These are phyloP conservation scores for Penicilliopsis zonata DNA, from an alignment of 495 filamentous ascomycete species.

Conservation along the genomic window DNA sequence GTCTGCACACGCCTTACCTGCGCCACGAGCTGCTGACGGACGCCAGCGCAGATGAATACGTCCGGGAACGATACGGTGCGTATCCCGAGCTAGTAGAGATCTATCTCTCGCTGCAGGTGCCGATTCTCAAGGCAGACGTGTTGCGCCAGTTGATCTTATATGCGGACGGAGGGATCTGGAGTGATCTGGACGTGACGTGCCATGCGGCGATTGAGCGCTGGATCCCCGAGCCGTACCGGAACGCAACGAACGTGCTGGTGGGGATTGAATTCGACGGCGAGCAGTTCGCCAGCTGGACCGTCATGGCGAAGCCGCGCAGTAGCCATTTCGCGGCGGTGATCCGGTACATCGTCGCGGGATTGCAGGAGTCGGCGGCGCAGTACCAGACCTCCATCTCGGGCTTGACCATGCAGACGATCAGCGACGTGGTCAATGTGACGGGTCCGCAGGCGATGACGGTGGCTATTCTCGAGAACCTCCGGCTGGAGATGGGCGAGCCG, in stretches of 20 bases:
- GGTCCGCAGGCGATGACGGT: slow-evolving; percentile 28
- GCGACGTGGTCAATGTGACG: slow-evolving; percentile 27
- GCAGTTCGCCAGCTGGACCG: slow-evolving; percentile 31
- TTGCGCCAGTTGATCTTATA: slow-evolving; percentile 47
- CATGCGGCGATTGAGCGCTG: slow-evolving; percentile 35
- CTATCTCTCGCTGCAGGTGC: slow-evolving; percentile 27
- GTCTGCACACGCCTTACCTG: slow-evolving; percentile 10
- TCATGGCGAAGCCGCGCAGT: slow-evolving; percentile 18
- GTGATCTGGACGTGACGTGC: slow-evolving; percentile 46
- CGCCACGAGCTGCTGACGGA: slow-evolving; percentile 25
- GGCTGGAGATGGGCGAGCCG: slow-evolving; percentile 5
- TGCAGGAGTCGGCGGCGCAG: slow-evolving; percentile 14
- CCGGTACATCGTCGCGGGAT: slow-evolving; percentile 13
- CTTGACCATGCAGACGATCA: slow-evolving; percentile 16
- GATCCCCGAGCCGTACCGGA: slow-evolving; percentile 36
- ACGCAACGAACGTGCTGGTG: slow-evolving; percentile 24
- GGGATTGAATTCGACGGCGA: slow-evolving; percentile 31
- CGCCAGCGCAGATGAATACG: slow-evolving; percentile 12
- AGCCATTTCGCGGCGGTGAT: slow-evolving; percentile 21
- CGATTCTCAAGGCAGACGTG: slow-evolving; percentile 42
- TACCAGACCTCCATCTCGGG: slow-evolving; percentile 14
- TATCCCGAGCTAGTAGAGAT: slow-evolving; percentile 26
- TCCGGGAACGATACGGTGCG: slow-evolving; percentile 15
- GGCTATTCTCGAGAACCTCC: slow-evolving; percentile 20
- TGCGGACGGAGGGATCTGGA: slow-evolving; percentile 44